Evolutionary conservation across 305 asterid species (phyloP).

Genomic region (Solanum aculeatissimum): DNA sequence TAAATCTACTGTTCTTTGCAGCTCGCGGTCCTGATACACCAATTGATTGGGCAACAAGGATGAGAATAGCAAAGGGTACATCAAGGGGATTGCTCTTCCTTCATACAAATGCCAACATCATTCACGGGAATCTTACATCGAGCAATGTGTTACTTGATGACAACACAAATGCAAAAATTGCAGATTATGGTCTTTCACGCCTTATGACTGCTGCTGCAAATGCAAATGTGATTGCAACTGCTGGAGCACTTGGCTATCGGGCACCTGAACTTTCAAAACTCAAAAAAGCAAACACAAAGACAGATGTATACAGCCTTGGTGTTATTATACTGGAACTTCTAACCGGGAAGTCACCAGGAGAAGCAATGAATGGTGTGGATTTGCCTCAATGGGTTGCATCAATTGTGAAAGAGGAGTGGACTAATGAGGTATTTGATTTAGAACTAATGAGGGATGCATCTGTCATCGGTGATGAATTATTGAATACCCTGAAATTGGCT

Average conservation of each 20-base stretch:
- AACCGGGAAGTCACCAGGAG: slow-evolving; percentile 87
- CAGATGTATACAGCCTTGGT: slow-evolving; percentile 88
- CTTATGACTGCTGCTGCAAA: slow-evolving; percentile 85
- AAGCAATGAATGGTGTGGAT: slow-evolving; percentile 71
- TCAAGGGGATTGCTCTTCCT: slow-evolving; percentile 75
- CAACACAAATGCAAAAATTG: slow-evolving; percentile 43
- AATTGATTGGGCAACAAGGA: slow-evolving; percentile 65
- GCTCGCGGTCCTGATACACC: slow-evolving; percentile 75
- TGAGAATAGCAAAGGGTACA: slow-evolving; percentile 79
- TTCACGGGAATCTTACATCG: slow-evolving; percentile 89
- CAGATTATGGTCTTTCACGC: slow-evolving; percentile 76
- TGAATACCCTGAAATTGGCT: slow-evolving; percentile 75
- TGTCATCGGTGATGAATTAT: slow-evolving; percentile 73
- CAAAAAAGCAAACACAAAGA: slow-evolving; percentile 81
- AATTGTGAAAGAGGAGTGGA: slow-evolving; percentile 95
- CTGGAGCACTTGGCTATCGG: slow-evolving; percentile 86
- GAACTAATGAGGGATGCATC: slow-evolving; percentile 91
- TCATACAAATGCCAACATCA: slow-evolving; percentile 49
- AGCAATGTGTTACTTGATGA: slow-evolving; percentile 84
- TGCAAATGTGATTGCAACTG: slow-evolving; percentile 81
- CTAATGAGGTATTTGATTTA: slow-evolving; percentile 91
- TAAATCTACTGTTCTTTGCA: slow-evolving; percentile 14
- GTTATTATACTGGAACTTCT: slow-evolving; percentile 74
- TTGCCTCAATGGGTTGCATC: slow-evolving; percentile 98
- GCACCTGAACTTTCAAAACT: slow-evolving; percentile 96